Evolutionary conservation across 2,329 filamentous ascomycete genomes (phyloP), one percentile per base, ranked within the genome.

Genomic region (Aspergillus tubingensis): DNA sequence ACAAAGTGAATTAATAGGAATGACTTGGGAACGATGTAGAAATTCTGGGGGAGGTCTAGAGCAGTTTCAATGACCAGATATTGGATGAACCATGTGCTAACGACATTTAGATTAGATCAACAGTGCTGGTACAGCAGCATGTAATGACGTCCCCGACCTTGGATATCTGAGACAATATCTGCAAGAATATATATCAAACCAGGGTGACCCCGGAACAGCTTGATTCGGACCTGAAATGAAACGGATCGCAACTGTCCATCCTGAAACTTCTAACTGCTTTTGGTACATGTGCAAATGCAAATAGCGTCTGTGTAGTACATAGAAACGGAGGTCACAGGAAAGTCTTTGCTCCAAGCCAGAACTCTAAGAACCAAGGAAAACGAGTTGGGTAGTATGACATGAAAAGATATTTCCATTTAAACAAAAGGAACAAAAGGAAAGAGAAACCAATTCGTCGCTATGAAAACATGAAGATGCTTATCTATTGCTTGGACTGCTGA

Each of bases 401-500:
- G 65, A 65, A 52, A 59, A 30, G 27, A 53, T 54, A 61, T 65
- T 66, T 63, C 62, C 62, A 64, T 55, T 58, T 54, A 64, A 44
- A 62, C 54, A 36, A 59, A 61, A 65, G 10, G 51, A 65, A 62
- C 52, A 64, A 50, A 43, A 48, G 57, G 58, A 38, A 57, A 60
- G 64, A 48, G 57, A 36, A 65, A 58, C 49, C 55, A 64, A 66
- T 39, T 62, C 58, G 64, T 68, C 66, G 65, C 71, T 72, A 70
- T 65, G 60, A 59, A 70, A 69, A 58, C 60, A 67, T 66, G 57
- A 48, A 65, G 55, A 67, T 67, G 48, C 58, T 53, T 53, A 58
- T 63, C 61, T 63, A 63, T 61, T 73, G 68, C 60, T 73, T 72
- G 30, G 71, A 60, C 19, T 61, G 57, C 59, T 70, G 71, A 23